These are phyloP conservation scores for Fusarium pilosicola DNA, from an alignment of 2,329 filamentous ascomycete species.

Conservation along the genomic window DNA sequence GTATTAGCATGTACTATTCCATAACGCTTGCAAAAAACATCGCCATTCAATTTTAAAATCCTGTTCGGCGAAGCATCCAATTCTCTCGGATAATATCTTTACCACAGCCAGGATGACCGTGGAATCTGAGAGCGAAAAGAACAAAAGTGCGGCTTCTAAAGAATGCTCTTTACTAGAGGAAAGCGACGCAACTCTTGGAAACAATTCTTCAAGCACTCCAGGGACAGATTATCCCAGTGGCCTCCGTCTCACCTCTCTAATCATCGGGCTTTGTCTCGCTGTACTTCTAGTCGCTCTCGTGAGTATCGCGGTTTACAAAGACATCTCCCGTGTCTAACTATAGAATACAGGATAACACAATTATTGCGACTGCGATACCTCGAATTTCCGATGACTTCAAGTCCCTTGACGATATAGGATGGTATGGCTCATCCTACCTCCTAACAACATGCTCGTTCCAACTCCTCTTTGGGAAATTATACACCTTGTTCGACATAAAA, in stretches of 20 bases:
- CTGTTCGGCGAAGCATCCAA: not conserved
- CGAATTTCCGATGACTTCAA: not conserved
- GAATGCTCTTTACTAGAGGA: not conserved
- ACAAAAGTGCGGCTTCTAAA: not conserved
- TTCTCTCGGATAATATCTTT: not conserved
- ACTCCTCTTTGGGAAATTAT: not conserved
- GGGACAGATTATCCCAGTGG: not conserved
- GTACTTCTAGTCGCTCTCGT: not conserved
- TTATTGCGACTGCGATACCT: not conserved
- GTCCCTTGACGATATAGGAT: not conserved
- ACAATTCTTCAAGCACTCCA: not conserved
- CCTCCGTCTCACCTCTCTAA: not conserved
- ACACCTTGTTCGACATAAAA: not conserved
- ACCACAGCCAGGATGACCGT: not conserved
- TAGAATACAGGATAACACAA: not conserved
- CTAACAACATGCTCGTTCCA: not conserved
- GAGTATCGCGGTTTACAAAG: not conserved
- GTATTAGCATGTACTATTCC: not conserved
- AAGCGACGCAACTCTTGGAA: not conserved
- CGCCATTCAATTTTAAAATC: accelerated
- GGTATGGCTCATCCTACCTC: constrained; percentile 9
- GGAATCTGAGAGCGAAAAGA: not conserved
- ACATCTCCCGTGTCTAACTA: not conserved
- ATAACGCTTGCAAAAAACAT: not conserved
- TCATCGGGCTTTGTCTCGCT: not conserved